Base-by-base conservation (phyloP, 805 yeast species). In the Hanseniaspora vineae region DNA sequence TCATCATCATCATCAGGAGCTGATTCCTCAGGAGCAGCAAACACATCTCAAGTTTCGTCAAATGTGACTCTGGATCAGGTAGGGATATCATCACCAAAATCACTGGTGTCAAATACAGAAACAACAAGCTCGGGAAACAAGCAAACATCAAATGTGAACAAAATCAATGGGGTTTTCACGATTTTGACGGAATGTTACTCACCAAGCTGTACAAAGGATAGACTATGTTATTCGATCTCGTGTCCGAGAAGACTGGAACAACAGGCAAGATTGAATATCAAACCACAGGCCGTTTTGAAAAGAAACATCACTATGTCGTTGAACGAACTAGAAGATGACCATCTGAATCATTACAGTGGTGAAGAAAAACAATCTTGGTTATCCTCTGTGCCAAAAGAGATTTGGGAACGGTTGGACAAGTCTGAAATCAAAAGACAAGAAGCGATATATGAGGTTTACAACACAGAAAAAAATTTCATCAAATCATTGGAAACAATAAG, bases 171-270 rank as follows among this genome's bases (percentile, higher is more conserved):
- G 55, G 95, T 92, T 3, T 92, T 90, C 59, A 90, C 96, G 1
- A 68, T 90, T 42, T 69, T 92, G 52, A 85, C 97, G 0, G 96
- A 89, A 59, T 92, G 98, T 66, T 92, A 92, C 59, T 88, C 97
- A 0, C 96, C 98, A 33, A 92, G 98, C 0, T 92, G 98, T 66
- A 81, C 96, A 5, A 71, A 94, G 46, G 94, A 86, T 57, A 71
- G 77, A 33, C 68, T 90, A 39, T 92, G 98, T 66, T 92, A 92
- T 65, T 84, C 95, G 42, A 89, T 92, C 55, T 94, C 96, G 12
- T 92, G 98, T 66, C 98, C 98, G 14, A 76, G 96, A 55, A 75
- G 97, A 52, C 69, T 92, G 45, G 97, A 90, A 65, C 97, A 92
- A 64, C 97, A 90, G 60, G 95, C 96, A 3, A 73, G 97, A 50